Base-by-base conservation (phyloP, 257 asterid species). In the Plantago major region DNA sequence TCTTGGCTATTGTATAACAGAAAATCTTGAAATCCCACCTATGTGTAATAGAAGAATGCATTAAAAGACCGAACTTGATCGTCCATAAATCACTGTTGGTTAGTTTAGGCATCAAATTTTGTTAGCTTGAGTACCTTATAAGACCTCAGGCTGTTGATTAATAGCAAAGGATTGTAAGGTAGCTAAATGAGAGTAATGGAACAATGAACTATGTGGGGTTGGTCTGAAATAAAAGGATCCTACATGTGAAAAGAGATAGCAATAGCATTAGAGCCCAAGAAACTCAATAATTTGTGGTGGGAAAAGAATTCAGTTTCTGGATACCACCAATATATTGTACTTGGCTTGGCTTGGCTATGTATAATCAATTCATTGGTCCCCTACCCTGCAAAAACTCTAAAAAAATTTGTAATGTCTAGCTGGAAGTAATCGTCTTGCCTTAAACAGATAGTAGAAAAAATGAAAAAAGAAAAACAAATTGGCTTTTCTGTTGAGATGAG, bases 291-390 rank as follows among this genome's bases (percentile, higher is more conserved):
- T 52, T 33, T 53, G 30, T 53, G 58, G 58, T 53, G 47, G 56
- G 43, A 48, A 65, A 26, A 46, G 30, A 11, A 38, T 28, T 22
- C n/a, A 44, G 7, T 52, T 58, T 48, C 58, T 63, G 71, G 66
- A 74, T 74, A 46, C 54, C 53, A 71, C 76, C 74, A 71, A 69
- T 71, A 46, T 44, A 56, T 76, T 70, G 80, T 68, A 69, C 73
- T 72, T 77, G 70, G 68, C 74, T 63, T n/a, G n/a, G n/a, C n/a
- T n/a, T 33, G 40, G 40, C 40, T 33, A 33, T 33, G 30, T 53
- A 72, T 72, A 71, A 68, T 73, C 63, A 74, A 69, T 67, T 59
- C 51, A n/a, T 61, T 76, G 95, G 89, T 82, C 84, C 93, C 95
- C 88, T 66, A 46, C 74, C 69, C 77, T 74, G 80, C 75, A 74